Evolutionary conservation across 2,329 filamentous ascomycete genomes (phyloP), one percentile per base, ranked within the genome.

Genomic region (Aspergillus sp.): DNA sequence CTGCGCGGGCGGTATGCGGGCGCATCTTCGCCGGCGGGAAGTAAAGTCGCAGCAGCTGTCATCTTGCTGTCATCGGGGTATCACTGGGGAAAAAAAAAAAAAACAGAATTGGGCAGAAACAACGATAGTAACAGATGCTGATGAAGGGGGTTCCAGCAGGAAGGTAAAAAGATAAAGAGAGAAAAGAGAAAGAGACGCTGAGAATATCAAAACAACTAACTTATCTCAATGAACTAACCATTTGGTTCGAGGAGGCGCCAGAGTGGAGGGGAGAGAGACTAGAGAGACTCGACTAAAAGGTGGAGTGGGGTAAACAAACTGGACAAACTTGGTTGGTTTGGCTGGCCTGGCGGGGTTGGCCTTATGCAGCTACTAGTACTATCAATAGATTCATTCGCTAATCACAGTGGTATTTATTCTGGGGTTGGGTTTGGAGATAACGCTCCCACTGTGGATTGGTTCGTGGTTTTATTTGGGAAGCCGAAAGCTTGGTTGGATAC

Each of bases 1-100:
- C 83, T 85, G 50, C 89, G 74, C 2, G 77, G 68, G 32, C 65
- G 66, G 45, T 69, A 69, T 17, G 58, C 48, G 32, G 58, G 58
- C 5, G 41, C 58, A 49, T 62, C 61, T 25, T 38, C 50, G 38
- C 58, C 59, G 36, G 23, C 10, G 23, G 52, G 43, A 19, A 38
- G 32, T 13, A 36, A 1, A 36, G 32, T 13, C 32, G 32, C 41
- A 4, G 50, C 13, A 30, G 55, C 50, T 2, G 63, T 50, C 66
- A 68, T 68, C 15, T 13, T 58, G 49, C 23, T 17, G 19, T 41
- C 9, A n/a, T 28, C 19, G 5, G 15, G n/a, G 12, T 13, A 23
- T 9, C 50, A 41, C 10, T 12, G 15, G 5, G 10, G 23, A 7
- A n/a, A 23, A 7, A 19, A 12, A 3, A 7, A n/a, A 23, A 7